These are phyloP conservation scores for Physcia stellaris DNA, from an alignment of 495 filamentous ascomycete species.

Conservation along the genomic window DNA sequence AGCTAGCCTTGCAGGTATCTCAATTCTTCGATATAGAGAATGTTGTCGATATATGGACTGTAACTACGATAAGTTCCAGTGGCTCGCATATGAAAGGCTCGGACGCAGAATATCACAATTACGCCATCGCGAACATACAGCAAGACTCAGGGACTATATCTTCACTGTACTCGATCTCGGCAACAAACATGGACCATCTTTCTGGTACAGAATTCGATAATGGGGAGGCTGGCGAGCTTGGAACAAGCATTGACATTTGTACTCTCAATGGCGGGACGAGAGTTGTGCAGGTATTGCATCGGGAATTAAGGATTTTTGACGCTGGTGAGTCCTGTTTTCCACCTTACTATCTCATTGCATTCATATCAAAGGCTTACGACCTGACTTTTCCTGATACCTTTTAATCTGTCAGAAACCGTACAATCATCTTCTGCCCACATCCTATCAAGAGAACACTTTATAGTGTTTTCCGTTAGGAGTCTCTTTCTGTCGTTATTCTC, in stretches of 20 bases:
- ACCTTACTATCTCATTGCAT: too few relatives aligned
- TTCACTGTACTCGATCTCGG: conserved; percentile 39
- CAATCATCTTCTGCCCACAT: too few relatives aligned
- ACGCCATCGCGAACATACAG: conserved; percentile 54
- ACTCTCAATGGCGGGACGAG: conserved; percentile 58
- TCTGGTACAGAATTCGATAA: conserved; percentile 74
- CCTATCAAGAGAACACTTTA: too few relatives aligned
- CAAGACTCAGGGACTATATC: conserved; percentile 42
- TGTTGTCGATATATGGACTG: conserved; percentile 59
- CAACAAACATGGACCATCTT: conserved; percentile 49
- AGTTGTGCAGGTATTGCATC: conserved; percentile 71
- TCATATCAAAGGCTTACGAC: too few relatives aligned
- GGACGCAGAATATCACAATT: conserved; percentile 47
- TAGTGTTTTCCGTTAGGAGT: too few relatives aligned
- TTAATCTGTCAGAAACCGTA: too few relatives aligned
- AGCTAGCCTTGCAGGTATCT: too few relatives aligned
- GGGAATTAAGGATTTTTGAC: conserved; percentile 78
- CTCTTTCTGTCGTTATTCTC: too few relatives aligned
- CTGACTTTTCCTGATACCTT: too few relatives aligned
- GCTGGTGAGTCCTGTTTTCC: conserved; percentile 47
- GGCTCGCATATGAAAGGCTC: conserved; percentile 16
- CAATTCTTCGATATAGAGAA: too few relatives aligned
- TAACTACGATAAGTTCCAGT: conserved; percentile 35
- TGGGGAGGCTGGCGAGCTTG: too few relatives aligned
- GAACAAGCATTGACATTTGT: conserved; percentile 68